Base-by-base conservation (phyloP, 2,329 filamentous ascomycete genomes). In the Fusarium austroafricanum region DNA sequence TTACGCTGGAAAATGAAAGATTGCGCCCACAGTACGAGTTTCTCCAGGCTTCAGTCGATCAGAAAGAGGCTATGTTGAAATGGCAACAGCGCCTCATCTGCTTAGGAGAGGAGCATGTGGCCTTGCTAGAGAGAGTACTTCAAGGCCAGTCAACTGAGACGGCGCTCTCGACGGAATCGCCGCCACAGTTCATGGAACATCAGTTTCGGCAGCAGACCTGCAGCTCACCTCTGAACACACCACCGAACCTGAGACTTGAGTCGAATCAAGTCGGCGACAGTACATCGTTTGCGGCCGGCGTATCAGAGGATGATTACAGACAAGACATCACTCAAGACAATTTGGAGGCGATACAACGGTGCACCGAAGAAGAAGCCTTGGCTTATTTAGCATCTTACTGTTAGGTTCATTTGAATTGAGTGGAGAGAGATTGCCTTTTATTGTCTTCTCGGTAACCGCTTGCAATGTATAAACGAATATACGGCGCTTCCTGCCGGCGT, bases 1-100 rank as follows among this genome's bases (percentile, higher is more conserved):
- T 50, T 39, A 29, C 46, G 23, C 21, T 50, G 7, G 46, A 50
- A 50, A 50, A 50, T 20, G 46, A 50, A 50, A 50, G 23, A 39
- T 28, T 50, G 33, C 46, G 12, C 35, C 46, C 37, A 29, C 46
- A 50, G 23, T 50, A 39, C 26, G 46, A 38, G 23, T 26, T 39
- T 39, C 33, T 50, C 35, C 17, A 50, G 33, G 35, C 33, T 23
- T 50, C 35, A 39, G 46, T 50, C 33, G 46, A 50, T 17, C 46
- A 50, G 35, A 50, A 29, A 35, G 46, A 50, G 46, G 21, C 35
- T 50, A 28, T 17, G 2, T 39, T 50, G 5, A 15, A 23, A 23
- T 50, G 33, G 46, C 46, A 39, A 50, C 46, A 50, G 46, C 12
- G 33, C 11, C 46, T 50, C 35, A 50, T 50, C 46, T n/a, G 46